A percentile compares a stretch with the other conserved stretches of the same genome.
These are phyloP conservation scores for Xerophyta viscosa DNA, from an alignment of 106 monocot species.

Conservation along the genomic window DNA sequence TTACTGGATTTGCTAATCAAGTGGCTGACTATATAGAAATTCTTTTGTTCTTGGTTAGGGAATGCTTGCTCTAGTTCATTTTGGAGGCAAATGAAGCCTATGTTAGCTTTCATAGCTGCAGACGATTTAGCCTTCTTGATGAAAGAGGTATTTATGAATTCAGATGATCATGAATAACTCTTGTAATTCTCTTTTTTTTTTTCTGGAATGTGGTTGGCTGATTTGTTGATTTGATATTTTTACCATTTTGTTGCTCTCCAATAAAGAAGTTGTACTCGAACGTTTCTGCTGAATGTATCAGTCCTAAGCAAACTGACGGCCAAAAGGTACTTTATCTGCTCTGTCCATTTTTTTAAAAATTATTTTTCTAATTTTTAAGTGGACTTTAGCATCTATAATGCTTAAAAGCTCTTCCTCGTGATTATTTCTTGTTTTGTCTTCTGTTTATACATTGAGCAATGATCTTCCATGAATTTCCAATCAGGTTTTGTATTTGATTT, in stretches of 20 bases:
- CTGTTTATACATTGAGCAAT: no score
- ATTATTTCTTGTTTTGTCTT: no score
- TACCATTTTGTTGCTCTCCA: neutral
- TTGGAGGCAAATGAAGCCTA: constrained; percentile 35
- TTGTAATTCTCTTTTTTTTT: neutral
- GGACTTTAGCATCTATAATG: no score
- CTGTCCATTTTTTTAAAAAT: neutral
- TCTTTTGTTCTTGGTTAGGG: constrained; percentile 10
- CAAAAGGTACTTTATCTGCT: constrained; percentile 3
- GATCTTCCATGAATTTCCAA: no score
- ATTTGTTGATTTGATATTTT: constrained; percentile 2
- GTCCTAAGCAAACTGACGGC: constrained; percentile 10
- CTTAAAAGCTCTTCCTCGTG: no score
- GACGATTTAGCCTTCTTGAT: constrained; percentile 36
- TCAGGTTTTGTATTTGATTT: no score
- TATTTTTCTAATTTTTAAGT: no score
- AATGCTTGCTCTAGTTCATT: constrained; percentile 13
- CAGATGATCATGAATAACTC: neutral
- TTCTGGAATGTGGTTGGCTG: no score
- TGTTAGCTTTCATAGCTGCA: constrained; percentile 32
- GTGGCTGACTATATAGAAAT: neutral
- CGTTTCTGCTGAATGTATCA: constrained; percentile 11
- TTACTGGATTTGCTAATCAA: neutral
- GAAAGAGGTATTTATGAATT: constrained; percentile 24
- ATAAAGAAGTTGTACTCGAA: constrained; percentile 20